Base-by-base conservation (phyloP, 495 filamentous ascomycete genomes). In the Xylaria venustula region DNA sequence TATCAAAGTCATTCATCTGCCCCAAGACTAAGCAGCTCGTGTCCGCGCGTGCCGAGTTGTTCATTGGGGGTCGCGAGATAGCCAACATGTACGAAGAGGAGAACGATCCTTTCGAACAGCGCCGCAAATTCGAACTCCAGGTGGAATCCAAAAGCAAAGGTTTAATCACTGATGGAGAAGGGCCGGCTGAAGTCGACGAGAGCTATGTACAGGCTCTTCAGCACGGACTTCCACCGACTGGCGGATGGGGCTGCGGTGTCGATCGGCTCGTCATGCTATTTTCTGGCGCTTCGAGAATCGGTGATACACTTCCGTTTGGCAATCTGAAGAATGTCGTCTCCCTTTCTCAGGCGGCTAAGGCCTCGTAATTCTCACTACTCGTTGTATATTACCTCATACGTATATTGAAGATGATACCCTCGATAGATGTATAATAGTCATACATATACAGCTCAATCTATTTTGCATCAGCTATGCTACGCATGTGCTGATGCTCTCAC, bases 41-140 rank as follows among this genome's bases (percentile, higher is more conserved):
- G 8, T 87, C 92, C 2, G 90, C 91, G 2, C 87, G 94, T 41
- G 90, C 88, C 2, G 94, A 98, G 71, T 85, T 98, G 37, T 98
- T 97, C 75, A 83, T 97, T 67, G 70, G 82, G 41, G 86, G 88
- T 14, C 80, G 81, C 46, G 94, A 98, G 67, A 75, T 96, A 32
- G 90, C 93, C 8, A 98, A 98, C 72, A 91, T 89, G 67, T 98
- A 98, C 77, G 94, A 98, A 75, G 94, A 98, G 76, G 94, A 98
- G 75, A 98, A 98, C 74, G 90, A 90, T 45, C 95, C 94, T 0
- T 86, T 86, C 28, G 90, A 88, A 60, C 94, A 98, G 73, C 81
- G 91, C 22, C 79, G 86, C 53, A 98, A 98, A 72, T 93, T 98
- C 55, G 51, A 74, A 25, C 67, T 75, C n/a, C 82, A 84, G 54